Conservation (phyloP, 2,329 filamentous ascomycete genomes). For the Aspergillus puulaauensis region DNA sequence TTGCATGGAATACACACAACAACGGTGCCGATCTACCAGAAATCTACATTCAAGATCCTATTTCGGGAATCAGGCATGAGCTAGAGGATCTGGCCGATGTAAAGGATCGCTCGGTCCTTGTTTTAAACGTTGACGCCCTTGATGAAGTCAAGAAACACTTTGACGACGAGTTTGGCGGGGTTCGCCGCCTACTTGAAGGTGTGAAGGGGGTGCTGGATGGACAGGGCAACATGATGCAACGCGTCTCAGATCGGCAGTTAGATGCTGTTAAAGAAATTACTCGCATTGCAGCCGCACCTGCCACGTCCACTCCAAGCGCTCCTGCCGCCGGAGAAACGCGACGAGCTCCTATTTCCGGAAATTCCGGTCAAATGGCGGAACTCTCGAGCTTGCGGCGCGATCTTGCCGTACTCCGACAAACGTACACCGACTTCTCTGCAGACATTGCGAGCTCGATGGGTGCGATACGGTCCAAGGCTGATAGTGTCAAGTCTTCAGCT, state of each 20-base stretch:
- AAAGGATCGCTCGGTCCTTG: conserved; percentile 92
- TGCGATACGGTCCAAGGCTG: conserved; percentile 76
- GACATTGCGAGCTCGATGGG: conserved; percentile 88
- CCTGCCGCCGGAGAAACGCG: conserved; percentile 25
- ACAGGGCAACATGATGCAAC: conserved; percentile 77
- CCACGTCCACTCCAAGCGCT: conserved; percentile 25
- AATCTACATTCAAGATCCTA: conserved; percentile 94
- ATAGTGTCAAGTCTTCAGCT: conserved; percentile 73
- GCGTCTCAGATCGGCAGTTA: conserved; percentile 86
- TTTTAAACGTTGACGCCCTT: conserved; percentile 85
- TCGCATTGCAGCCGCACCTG: conserved; percentile 55
- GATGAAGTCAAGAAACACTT: conserved; percentile 97
- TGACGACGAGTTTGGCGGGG: conserved; percentile 80
- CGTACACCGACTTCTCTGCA: conserved; percentile 85
- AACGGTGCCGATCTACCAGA: conserved; percentile 91
- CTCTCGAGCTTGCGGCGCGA: conserved; percentile 82
- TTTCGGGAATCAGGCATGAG: conserved; percentile 95
- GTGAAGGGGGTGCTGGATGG: conserved; percentile 81
- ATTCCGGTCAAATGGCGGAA: conserved; percentile 68
- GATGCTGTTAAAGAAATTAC: conserved; percentile 87
- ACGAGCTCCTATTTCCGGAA: conserved; percentile 35
- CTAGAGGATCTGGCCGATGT: conserved; percentile 90
- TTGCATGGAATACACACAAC: conserved; percentile 96
- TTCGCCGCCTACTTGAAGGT: conserved; percentile 80
- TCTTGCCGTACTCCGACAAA: conserved; percentile 86